Conservation (phyloP, 306 rosid genomes). For the Malus orientalis region DNA sequence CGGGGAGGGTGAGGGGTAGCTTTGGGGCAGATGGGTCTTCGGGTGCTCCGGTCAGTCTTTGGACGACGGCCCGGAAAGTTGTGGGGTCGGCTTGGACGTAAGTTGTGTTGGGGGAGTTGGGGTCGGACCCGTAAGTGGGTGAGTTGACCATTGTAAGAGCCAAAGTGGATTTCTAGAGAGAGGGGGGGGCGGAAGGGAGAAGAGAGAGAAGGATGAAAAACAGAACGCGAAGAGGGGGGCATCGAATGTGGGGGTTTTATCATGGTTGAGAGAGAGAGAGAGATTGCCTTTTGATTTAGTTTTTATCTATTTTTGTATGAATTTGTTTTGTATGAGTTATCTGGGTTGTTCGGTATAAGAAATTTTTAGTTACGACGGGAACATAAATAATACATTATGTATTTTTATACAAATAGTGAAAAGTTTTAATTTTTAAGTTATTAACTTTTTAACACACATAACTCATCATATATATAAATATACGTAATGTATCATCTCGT, state of each 20-base stretch:
- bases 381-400: accelerated
- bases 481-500: too few relatives aligned
- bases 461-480: too few relatives aligned
- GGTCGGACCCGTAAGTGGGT: slow-evolving; percentile 37
- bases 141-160: slow-evolving; percentile 18
- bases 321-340: too few relatives aligned
- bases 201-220: not conserved
- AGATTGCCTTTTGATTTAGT: not conserved
- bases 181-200: not conserved
- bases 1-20: slow-evolving; percentile 54
- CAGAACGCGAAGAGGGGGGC: slow-evolving; percentile 30
- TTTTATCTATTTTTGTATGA: not conserved
- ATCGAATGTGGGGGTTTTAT: slow-evolving; percentile 24
- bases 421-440: too few relatives aligned
- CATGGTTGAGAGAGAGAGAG: not conserved
- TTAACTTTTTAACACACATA: too few relatives aligned
- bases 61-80: slow-evolving; percentile 71
- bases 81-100: slow-evolving; percentile 81
- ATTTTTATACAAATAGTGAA: accelerated
- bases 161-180: not conserved
- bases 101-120: slow-evolving; percentile 65
- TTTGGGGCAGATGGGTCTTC: slow-evolving; percentile 47
- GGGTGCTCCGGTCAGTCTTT: slow-evolving; percentile 79
- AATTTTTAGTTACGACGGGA: too few relatives aligned
- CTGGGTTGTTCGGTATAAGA: too few relatives aligned